Conservation (phyloP, 352 stramenopile species). For the Phytophthora melonis region DNA sequence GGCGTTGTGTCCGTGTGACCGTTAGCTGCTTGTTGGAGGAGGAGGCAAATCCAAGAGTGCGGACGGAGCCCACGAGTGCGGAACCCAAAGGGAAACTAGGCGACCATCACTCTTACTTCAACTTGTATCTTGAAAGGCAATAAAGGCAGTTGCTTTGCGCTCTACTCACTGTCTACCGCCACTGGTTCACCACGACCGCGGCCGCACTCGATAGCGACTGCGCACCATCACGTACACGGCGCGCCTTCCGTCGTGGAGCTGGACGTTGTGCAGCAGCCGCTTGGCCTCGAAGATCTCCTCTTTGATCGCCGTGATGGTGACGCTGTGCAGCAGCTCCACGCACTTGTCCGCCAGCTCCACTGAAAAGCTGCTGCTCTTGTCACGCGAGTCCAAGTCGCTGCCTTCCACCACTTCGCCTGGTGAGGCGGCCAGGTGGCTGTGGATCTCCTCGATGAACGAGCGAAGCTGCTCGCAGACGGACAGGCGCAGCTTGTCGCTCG, state of each 20-base stretch:
- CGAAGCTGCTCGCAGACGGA: conserved; percentile 27
- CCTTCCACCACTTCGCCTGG: neutral
- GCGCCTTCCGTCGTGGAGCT: conserved; percentile 12
- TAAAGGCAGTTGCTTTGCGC: neutral
- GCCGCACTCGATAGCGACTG: conserved; percentile 22
- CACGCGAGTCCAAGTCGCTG: neutral
- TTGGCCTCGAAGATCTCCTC: conserved; percentile 27
- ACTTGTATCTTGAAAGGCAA: conserved; percentile 11
- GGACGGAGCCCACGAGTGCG: conserved; percentile 4
- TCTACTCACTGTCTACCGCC: neutral
- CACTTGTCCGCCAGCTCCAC: conserved; percentile 14
- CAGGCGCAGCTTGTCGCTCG: conserved; percentile 23
- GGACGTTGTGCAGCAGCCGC: conserved; percentile 18
- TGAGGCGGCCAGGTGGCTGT: neutral
- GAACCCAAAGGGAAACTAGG: conserved; percentile 21
- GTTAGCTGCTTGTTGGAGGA: neutral
- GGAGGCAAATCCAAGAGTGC: conserved; percentile 22
- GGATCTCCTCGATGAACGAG: conserved; percentile 16
- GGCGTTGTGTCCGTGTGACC: neutral
- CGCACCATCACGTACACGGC: conserved; percentile 15
- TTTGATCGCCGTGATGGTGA: conserved; percentile 25
- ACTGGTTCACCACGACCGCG: conserved; percentile 18
- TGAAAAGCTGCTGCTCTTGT: neutral
- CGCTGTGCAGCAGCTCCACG: conserved; percentile 21
- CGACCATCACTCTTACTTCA: conserved; percentile 38